Percentiles rank a stretch among this genome's conserved stretches.
Evolutionary conservation across 257 asterid species (phyloP).

Genomic region (Paulownia fortunei): DNA sequence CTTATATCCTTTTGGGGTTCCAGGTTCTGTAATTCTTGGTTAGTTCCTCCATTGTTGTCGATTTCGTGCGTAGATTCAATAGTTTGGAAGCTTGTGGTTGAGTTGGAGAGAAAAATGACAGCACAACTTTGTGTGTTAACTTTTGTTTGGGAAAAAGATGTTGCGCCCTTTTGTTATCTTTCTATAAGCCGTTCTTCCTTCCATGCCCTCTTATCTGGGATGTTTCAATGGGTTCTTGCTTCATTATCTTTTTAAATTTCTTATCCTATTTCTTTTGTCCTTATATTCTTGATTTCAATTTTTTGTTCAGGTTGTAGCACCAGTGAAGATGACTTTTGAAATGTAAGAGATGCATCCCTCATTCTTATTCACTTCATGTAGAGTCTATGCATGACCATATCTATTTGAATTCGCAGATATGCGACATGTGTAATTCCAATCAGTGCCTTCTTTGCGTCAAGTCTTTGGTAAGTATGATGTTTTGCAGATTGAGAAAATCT

Average conservation of each 20-base stretch:
- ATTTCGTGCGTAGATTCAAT: not conserved
- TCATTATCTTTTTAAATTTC: slow-evolving; percentile 8
- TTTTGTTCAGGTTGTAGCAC: slow-evolving; percentile 80
- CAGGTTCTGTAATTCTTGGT: not conserved
- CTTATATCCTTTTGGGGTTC: not conserved
- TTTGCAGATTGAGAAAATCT: slow-evolving; percentile 13
- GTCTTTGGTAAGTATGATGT: slow-evolving; percentile 68
- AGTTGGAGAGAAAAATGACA: not conserved
- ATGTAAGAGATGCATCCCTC: slow-evolving; percentile 59
- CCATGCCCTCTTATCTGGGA: slow-evolving; percentile 11
- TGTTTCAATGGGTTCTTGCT: slow-evolving; percentile 20
- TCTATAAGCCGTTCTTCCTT: not conserved
- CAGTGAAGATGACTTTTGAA: slow-evolving; percentile 94
- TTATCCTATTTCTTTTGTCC: slow-evolving; percentile 3
- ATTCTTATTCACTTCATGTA: slow-evolving; percentile 25
- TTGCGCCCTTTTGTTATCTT: slow-evolving; percentile 13
- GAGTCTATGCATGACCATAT: slow-evolving; percentile 28
- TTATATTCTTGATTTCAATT: slow-evolving; percentile 21
- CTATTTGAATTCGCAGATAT: slow-evolving; percentile 69
- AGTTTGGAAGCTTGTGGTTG: not conserved
- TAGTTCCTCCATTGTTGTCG: not conserved
- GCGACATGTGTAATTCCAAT: slow-evolving; percentile 96
- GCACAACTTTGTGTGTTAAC: not conserved
- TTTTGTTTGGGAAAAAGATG: not conserved
- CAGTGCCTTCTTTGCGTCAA: slow-evolving; percentile 92